A percentile compares a stretch with the other conserved stretches of the same genome.
phyloP scores from a whole-genome alignment of 257 asterid species.

The Ilex asprella region DNA sequence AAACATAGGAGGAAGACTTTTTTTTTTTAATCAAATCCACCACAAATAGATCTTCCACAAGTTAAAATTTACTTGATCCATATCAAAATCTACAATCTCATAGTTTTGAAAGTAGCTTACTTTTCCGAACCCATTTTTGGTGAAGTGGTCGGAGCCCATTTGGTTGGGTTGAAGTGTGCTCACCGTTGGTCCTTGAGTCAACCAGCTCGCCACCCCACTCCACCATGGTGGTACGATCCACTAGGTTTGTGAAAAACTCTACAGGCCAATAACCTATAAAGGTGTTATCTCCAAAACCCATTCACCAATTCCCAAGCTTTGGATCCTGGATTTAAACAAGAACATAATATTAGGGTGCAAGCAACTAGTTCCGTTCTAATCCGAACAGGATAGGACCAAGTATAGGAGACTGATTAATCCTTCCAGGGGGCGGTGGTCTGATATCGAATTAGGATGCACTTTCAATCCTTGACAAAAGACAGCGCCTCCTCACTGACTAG shows the following conservation, averaged over 20 bases:
- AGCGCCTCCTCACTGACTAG: too few species aligned
- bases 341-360: neutral
- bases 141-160: conserved; percentile 88
- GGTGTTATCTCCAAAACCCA: conserved; percentile 77
- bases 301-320: conserved; percentile 91
- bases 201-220: conserved; percentile 96
- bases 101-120: conserved; percentile 74
- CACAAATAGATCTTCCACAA: too few species aligned
- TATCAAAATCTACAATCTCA: conserved; percentile 75
- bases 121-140: conserved; percentile 62
- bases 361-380: too few species aligned
- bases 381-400: too few species aligned
- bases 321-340: conserved; percentile 52
- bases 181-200: conserved; percentile 53
- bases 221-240: conserved; percentile 82
- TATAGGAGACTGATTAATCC: too few species aligned
- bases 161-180: conserved; percentile 73
- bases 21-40: too few species aligned
- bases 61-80: too few species aligned
- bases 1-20: too few species aligned
- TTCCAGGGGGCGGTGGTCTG: too few species aligned
- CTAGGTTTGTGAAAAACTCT: conserved; percentile 70
- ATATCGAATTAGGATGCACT: too few species aligned
- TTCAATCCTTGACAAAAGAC: too few species aligned
- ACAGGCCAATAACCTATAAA: conserved; percentile 95